Conservation (phyloP, 2,329 filamentous ascomycete species). For the Plenodomus tracheiphilus region DNA sequence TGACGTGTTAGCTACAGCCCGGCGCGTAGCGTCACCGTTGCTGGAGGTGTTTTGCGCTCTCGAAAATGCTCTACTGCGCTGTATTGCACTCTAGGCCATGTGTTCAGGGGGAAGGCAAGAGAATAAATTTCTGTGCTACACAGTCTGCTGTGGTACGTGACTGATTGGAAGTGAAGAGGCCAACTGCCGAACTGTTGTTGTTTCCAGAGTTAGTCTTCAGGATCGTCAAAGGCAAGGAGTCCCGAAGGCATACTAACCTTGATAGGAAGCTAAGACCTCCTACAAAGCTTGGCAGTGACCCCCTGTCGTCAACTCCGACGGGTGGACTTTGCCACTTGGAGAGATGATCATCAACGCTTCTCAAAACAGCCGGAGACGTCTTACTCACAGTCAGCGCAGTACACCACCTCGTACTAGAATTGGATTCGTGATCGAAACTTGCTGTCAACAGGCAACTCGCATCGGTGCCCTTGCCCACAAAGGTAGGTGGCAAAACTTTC, state of each 20-base stretch:
- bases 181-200: no score
- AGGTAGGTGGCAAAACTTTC: conserved; percentile 4
- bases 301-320: not conserved
- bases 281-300: conserved; percentile 7
- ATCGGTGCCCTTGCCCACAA: conserved; percentile 1
- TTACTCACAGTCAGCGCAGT: not conserved
- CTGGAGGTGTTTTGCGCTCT: not conserved
- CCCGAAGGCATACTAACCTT: conserved; percentile 4
- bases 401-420: not conserved
- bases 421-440: not conserved
- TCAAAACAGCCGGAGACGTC: not conserved
- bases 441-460: not conserved
- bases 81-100: no score
- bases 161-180: no score
- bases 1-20: not conserved
- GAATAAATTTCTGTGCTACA: no score
- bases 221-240: not conserved
- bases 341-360: conserved; percentile 2
- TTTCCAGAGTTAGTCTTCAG: no score
- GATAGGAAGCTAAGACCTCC: not conserved
- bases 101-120: no score
- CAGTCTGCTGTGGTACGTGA: no score
- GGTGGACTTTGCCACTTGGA: conserved; percentile 1
- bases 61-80: no score
- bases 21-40: not conserved